Evolutionary conservation across 2,329 filamentous ascomycete genomes (phyloP).

Genomic region (Penicillium sp.): DNA sequence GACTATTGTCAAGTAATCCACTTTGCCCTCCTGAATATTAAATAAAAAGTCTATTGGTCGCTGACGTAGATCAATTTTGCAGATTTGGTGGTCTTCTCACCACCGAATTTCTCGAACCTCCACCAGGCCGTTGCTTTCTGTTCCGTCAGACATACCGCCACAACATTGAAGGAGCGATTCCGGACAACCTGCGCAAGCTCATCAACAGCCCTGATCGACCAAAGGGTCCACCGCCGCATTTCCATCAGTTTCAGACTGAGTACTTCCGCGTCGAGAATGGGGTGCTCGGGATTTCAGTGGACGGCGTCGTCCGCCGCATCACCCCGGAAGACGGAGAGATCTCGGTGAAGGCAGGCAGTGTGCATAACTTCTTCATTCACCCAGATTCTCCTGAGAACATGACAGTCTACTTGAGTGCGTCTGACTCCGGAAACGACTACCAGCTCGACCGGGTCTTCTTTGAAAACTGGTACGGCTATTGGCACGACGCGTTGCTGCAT

Average conservation of each 20-base stretch:
- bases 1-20: not conserved
- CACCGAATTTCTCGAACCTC: conserved; percentile 11
- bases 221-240: conserved; percentile 11
- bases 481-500: conserved; percentile 15
- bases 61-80: not conserved
- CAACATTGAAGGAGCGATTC: conserved; percentile 1
- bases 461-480: conserved; percentile 20
- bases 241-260: conserved; percentile 17
- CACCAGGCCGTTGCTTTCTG: conserved; percentile 9
- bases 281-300: conserved; percentile 2
- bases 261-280: conserved; percentile 16
- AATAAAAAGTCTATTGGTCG: not conserved
- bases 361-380: conserved; percentile 15
- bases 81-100: conserved; percentile 14
- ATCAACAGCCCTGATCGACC: conserved; percentile 8
- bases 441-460: conserved; percentile 18
- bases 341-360: conserved; percentile 2
- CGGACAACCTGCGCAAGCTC: not conserved
- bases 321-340: conserved; percentile 10
- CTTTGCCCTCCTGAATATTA: not conserved
- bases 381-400: conserved; percentile 12
- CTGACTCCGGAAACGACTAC: conserved; percentile 13
- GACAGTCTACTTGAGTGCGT: conserved; percentile 15
- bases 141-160: conserved; percentile 12
- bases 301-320: conserved; percentile 1